These are phyloP conservation scores for Teratosphaeriaceae sp. DNA, from an alignment of 2,329 filamentous ascomycete genomes.

Conservation along the genomic window DNA sequence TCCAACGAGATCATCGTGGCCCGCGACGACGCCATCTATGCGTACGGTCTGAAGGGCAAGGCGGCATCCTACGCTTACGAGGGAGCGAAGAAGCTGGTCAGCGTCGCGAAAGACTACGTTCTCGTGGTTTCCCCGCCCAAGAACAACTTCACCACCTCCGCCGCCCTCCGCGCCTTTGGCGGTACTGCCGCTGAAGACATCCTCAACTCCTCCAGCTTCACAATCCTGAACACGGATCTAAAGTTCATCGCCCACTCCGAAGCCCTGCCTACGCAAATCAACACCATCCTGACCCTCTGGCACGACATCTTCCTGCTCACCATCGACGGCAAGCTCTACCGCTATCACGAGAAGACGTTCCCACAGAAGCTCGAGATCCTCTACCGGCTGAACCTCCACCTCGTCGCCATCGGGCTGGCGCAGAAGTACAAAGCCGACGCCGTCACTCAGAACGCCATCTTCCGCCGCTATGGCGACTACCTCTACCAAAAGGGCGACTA, in stretches of 20 bases:
- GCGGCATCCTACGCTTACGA: conserved; percentile 89
- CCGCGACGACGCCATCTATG: conserved; percentile 91
- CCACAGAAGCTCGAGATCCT: conserved; percentile 89
- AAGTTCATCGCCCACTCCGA: conserved; percentile 88
- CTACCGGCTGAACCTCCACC: conserved; percentile 89
- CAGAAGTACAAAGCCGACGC: conserved; percentile 78
- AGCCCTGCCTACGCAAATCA: conserved; percentile 71
- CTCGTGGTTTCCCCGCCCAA: conserved; percentile 76
- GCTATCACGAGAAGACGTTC: conserved; percentile 84
- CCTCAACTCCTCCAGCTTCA: conserved; percentile 82
- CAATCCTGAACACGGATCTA: conserved; percentile 83
- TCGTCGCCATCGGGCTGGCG: conserved; percentile 84
- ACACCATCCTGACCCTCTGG: conserved; percentile 79
- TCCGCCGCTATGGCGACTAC: conserved; percentile 88
- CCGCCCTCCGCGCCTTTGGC: conserved; percentile 66
- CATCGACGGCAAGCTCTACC: conserved; percentile 83
- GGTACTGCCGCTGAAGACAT: conserved; percentile 66
- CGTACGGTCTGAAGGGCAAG: conserved; percentile 77
- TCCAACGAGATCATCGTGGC: conserved; percentile 86
- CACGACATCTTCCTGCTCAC: conserved; percentile 86
- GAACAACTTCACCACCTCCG: conserved; percentile 48
- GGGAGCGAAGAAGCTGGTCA: conserved; percentile 75
- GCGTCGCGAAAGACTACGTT: conserved; percentile 77
- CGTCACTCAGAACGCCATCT: conserved; percentile 83
- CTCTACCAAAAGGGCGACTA: conserved; percentile 93